A percentile compares a stretch with the other conserved stretches of the same genome.
Evolutionary conservation across 2,329 filamentous ascomycete species (phyloP).

Genomic region (Bertia moriformis): DNA sequence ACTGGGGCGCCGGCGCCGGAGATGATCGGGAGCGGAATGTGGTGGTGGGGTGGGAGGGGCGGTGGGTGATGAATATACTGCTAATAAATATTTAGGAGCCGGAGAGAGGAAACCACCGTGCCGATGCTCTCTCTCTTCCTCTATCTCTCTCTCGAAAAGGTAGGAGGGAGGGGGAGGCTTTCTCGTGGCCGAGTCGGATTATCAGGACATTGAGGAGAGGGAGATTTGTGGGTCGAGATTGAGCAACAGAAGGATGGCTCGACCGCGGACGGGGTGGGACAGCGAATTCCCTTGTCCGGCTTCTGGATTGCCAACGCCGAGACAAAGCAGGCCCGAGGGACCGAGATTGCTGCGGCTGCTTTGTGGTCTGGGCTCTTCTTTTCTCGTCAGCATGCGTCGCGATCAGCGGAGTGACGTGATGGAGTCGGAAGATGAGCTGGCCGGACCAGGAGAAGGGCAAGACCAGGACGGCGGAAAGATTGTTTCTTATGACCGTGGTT

Average conservation of each 20-base stretch:
- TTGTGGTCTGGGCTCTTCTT: neutral
- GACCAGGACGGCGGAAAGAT: neutral
- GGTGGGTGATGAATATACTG: neutral
- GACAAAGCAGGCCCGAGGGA: no score
- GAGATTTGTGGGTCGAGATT: no score
- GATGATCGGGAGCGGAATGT: conserved; percentile 7
- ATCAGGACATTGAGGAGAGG: neutral
- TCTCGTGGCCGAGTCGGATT: neutral
- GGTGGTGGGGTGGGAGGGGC: neutral
- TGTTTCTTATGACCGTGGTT: neutral
- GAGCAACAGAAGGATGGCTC: no score
- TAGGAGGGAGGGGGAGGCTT: neutral
- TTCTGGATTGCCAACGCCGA: no score
- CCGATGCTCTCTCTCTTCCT: no score
- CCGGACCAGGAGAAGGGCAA: neutral
- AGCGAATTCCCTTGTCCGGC: no score
- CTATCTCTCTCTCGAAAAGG: no score
- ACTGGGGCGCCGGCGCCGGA: conserved; percentile 7
- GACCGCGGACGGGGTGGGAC: no score
- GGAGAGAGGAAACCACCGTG: no score
- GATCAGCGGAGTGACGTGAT: neutral
- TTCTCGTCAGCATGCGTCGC: neutral
- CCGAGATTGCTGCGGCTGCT: no score
- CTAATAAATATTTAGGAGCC: no score
- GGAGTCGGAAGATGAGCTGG: neutral